phyloP scores from a whole-genome alignment of 495 filamentous ascomycete species.

The Penicillium lagena region DNA sequence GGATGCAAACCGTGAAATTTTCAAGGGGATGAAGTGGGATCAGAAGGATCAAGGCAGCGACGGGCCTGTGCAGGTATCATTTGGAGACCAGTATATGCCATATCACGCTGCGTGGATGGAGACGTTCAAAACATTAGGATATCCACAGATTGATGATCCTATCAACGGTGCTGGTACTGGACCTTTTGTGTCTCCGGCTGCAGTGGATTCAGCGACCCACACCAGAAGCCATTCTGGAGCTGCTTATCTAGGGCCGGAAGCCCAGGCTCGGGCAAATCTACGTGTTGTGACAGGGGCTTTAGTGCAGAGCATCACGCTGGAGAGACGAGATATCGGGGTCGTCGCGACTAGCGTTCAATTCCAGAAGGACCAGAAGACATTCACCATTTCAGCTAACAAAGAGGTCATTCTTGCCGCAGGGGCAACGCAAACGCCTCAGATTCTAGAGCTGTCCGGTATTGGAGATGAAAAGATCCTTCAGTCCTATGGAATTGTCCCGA shows the following conservation, averaged over 20 bases:
- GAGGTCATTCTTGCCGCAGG: conserved; percentile 59
- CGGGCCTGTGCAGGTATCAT: conserved; percentile 21
- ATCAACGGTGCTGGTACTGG: conserved; percentile 9
- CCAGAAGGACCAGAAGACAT: conserved; percentile 10
- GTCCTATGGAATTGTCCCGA: conserved; percentile 2
- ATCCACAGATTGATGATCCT: conserved; percentile 12
- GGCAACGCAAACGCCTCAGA: conserved; percentile 43
- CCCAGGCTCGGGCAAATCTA: conserved; percentile 5
- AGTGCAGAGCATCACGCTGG: conserved; percentile 12
- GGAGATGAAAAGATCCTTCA: conserved; percentile 22
- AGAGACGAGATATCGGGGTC: not conserved
- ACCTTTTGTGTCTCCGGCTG: conserved; percentile 8
- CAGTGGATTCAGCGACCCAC: conserved; percentile 10
- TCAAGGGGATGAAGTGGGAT: conserved; percentile 7
- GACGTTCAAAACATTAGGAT: conserved; percentile 12
- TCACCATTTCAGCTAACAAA: conserved; percentile 38
- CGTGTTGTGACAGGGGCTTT: conserved; percentile 18
- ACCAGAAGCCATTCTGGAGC: conserved; percentile 37
- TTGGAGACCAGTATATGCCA: conserved; percentile 12
- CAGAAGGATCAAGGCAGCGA: conserved; percentile 9
- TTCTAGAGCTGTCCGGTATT: conserved; percentile 60
- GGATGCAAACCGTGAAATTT: not conserved
- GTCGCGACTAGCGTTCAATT: conserved; percentile 27
- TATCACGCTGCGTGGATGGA: conserved; percentile 19
- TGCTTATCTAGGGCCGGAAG: conserved; percentile 7